Base-by-base conservation (phyloP, 1,284 basidiomycete species). In the Pulveroboletus sp. region DNA sequence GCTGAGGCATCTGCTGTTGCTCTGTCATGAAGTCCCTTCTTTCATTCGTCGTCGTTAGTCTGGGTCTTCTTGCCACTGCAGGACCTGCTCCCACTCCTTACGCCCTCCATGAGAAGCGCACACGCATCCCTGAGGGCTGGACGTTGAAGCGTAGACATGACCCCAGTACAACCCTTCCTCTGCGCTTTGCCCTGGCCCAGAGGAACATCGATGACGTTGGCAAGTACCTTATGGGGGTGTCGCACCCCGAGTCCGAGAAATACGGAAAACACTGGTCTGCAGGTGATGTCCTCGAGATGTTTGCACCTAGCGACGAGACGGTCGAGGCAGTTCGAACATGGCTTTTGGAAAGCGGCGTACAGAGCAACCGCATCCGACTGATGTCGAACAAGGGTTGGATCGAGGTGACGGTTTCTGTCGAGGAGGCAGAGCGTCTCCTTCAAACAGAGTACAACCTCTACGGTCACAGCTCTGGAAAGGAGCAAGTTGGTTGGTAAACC, bases 241-340 rank as follows among this genome's bases (percentile, higher is more conserved):
- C 78, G 3, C 73, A 78, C 57, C 78, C 79, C 4, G 66, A 73
- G 4, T 80, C 76, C 1, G 49, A 64, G 9, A 72, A 73, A 60
- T 80, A 77, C 50, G 77, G 78, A 3, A 70, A 76, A 31, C 78
- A 80, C 60, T 81, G 78, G 78, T 64, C 67, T 28, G 62, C 72
- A 6, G 64, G 67, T 25, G 67, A 75, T 25, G 60, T 81, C 44
- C 61, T 68, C 18, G 62, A 75, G 24, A 71, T 67, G 40, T 79
- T 82, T 56, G 66, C 75, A 22, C 78, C 79, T 1, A 69, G 68
- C 47, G 60, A 69, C 17, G 71, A 74, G 52, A 71, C 77, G 0
- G 57, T 78, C 47, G 60, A 62, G 1, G 61, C 67, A 0, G 78
- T 81, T 33, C 65, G 63, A 29, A 61, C 60, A 2, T 81, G 81